These are phyloP conservation scores for Pyrenochaeta sp. DNA, from an alignment of 2,329 filamentous ascomycete genomes.

Conservation along the genomic window DNA sequence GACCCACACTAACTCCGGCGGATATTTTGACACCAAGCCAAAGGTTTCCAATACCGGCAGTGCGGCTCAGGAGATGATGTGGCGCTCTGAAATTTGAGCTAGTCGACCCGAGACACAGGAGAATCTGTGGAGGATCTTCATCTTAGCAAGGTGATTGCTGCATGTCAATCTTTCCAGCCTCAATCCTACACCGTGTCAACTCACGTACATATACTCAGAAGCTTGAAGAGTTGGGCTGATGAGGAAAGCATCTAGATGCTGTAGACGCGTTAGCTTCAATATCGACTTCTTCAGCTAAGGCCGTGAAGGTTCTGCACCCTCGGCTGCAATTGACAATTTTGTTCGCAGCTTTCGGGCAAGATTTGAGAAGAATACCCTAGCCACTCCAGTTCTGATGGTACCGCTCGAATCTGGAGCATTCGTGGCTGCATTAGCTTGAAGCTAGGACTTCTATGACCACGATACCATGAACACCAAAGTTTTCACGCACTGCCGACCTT, in stretches of 20 bases:
- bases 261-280: neutral
- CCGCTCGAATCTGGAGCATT: neutral
- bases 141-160: neutral
- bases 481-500: neutral
- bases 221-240: neutral
- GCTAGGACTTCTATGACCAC: neutral
- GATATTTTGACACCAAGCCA: neutral
- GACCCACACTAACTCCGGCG: neutral
- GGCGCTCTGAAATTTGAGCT: constrained; percentile 1
- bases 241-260: neutral
- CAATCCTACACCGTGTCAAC: neutral
- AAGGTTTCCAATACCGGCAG: neutral
- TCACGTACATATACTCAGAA: neutral
- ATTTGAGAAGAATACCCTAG: neutral
- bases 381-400: neutral
- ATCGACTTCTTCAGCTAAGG: neutral
- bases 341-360: neutral
- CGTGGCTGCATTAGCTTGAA: neutral
- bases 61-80: constrained; percentile 7
- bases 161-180: neutral
- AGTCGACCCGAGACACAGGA: constrained; percentile 5
- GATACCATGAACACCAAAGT: neutral
- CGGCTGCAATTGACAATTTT: neutral
- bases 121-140: constrained; percentile 7
- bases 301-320: neutral